Conservation (phyloP, 495 filamentous ascomycete genomes). For the Trypethelium eluteriae region DNA sequence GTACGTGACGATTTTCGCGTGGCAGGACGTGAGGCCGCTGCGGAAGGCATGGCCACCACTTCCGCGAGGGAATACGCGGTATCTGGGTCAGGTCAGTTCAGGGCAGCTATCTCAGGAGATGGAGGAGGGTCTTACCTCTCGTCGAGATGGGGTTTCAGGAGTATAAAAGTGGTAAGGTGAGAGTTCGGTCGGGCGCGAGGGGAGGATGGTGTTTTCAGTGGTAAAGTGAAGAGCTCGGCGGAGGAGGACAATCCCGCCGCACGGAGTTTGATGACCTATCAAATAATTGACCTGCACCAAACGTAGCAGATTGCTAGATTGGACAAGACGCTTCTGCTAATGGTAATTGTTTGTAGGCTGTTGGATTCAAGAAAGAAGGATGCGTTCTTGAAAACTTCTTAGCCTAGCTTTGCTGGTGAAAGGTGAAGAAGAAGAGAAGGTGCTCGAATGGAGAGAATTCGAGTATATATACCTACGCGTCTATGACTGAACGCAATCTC, state of each 20-base stretch:
- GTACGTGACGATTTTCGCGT: conserved; percentile 36
- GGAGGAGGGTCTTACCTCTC: neutral
- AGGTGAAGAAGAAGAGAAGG: too few species aligned
- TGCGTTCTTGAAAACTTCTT: neutral
- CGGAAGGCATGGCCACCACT: conserved; percentile 20
- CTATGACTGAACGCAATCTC: too few species aligned
- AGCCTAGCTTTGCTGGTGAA: neutral
- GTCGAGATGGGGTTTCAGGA: neutral
- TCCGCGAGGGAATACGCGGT: neutral
- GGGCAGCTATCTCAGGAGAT: neutral
- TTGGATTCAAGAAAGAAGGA: neutral
- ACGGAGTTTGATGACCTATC: too few species aligned
- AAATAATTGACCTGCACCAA: too few species aligned
- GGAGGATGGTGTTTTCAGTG: neutral
- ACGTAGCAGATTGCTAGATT: neutral
- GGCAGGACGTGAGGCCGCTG: conserved; percentile 3
- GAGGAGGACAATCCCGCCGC: too few species aligned
- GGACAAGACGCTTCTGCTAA: neutral
- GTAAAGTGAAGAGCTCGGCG: neutral
- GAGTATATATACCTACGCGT: too few species aligned
- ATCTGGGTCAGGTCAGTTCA: neutral
- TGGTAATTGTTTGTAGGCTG: neutral
- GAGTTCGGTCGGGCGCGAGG: neutral
- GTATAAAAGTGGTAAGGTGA: neutral
- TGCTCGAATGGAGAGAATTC: too few species aligned